A percentile compares a stretch with the other conserved stretches of the same genome.
These are phyloP conservation scores for Mitragyna speciosa DNA, from an alignment of 257 asterid genomes.

Conservation along the genomic window DNA sequence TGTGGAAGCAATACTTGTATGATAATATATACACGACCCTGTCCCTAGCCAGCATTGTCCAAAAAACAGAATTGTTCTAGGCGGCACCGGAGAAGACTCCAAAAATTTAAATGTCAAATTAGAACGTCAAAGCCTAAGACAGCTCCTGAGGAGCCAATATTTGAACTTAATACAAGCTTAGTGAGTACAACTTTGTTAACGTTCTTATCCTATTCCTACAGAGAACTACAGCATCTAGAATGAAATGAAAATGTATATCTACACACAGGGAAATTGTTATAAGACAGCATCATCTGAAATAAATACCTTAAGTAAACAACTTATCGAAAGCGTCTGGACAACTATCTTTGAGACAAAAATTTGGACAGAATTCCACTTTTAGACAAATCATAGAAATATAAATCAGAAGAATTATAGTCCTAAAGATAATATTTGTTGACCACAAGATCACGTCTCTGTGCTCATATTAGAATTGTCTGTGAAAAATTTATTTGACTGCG, in stretches of 20 bases:
- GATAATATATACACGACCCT: not conserved
- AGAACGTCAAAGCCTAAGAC: constrained; percentile 6
- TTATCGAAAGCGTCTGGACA: not conserved
- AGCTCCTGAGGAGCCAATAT: not conserved
- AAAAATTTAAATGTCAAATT: not conserved
- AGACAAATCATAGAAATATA: not conserved
- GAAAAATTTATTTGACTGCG: too few species aligned
- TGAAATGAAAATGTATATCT: not conserved
- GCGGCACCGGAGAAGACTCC: constrained; percentile 9
- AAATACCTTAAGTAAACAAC: not conserved
- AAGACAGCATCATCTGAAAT: not conserved
- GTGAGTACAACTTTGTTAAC: not conserved
- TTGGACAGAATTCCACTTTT: not conserved
- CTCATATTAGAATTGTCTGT: not conserved
- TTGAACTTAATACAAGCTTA: not conserved
- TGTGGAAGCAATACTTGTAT: constrained; percentile 21
- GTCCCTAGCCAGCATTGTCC: not conserved
- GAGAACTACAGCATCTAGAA: not conserved
- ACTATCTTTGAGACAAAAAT: not conserved
- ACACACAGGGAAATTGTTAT: not conserved
- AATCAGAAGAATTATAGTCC: not conserved
- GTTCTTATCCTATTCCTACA: not conserved
- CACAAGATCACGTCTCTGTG: not conserved
- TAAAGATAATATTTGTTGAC: not conserved
- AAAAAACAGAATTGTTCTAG: not conserved